A percentile compares a stretch with the other conserved stretches of the same genome.
Conservation (phyloP, 148 eudicot genomes). For the Mesembryanthemum crystallinum region DNA sequence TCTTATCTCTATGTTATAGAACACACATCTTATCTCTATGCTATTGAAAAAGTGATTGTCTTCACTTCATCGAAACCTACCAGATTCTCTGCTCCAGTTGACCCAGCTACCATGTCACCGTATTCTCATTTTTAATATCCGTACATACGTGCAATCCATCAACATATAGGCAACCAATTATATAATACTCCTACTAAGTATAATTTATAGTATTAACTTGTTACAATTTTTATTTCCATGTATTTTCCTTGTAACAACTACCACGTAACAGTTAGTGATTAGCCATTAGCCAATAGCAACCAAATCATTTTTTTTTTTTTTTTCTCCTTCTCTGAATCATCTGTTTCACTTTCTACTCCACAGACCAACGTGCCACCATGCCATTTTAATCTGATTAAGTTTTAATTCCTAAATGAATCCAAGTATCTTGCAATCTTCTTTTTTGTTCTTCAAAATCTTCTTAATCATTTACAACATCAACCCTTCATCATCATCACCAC, state of each 20-base stretch:
- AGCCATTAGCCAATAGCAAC: not conserved
- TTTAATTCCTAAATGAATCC: constrained; percentile 19
- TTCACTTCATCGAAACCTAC: no score
- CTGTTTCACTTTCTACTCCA: not conserved
- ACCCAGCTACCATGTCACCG: no score
- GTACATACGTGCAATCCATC: constrained; percentile 5
- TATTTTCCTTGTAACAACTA: not conserved
- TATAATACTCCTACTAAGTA: no score
- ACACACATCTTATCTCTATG: no score
- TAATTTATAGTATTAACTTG: no score
- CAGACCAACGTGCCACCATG: not conserved
- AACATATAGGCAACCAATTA: not conserved
- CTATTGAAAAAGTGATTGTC: no score
- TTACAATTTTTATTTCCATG: not conserved
- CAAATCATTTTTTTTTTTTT: no score
- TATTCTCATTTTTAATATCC: no score
- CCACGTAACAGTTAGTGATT: not conserved
- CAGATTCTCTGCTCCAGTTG: no score
- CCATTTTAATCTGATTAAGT: no score
- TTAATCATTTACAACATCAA: not conserved
- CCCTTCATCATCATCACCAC: not conserved
- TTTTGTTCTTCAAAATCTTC: not conserved
- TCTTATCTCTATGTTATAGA: no score
- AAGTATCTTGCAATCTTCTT: not conserved
- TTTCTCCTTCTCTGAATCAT: not conserved